A percentile compares a stretch with the other conserved stretches of the same genome.
phyloP scores from a whole-genome alignment of 129 eudicot genomes.

The Chrysanthemum seticuspe region DNA sequence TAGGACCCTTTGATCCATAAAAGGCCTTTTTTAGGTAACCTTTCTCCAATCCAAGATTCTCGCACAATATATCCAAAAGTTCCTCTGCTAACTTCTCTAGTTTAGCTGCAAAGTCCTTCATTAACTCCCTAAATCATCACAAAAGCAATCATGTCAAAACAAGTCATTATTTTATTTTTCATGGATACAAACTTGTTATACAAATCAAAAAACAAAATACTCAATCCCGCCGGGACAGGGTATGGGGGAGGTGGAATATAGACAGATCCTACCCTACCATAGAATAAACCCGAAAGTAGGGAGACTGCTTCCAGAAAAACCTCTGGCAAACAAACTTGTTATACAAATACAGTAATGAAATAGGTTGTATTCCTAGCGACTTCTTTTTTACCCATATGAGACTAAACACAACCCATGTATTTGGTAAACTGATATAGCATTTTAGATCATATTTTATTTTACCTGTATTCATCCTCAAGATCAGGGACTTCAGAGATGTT shows the following conservation, averaged over 20 bases:
- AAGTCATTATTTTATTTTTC: background rate
- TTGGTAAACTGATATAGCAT: background rate
- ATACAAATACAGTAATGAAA: no score
- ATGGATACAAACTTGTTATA: no score
- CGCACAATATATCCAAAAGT: constrained; percentile 60
- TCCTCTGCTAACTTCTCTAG: constrained; percentile 62
- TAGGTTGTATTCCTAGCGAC: no score
- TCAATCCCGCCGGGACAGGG: no score
- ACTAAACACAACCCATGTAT: background rate
- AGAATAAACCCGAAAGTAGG: no score
- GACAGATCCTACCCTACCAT: no score
- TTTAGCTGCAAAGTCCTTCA: constrained; percentile 58
- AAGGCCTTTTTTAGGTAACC: constrained; percentile 72
- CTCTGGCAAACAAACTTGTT: no score
- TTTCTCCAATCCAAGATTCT: constrained; percentile 68
- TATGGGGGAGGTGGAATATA: no score
- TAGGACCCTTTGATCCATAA: constrained; percentile 66
- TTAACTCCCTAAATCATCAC: constrained; percentile 46
- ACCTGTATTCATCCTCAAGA: constrained; percentile 59
- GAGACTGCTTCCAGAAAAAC: no score
- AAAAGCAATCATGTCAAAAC: constrained; percentile 2
- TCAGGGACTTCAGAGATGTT: constrained; percentile 54
- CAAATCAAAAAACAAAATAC: no score
- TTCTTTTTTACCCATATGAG: background rate
- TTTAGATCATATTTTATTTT: background rate